Percentiles rank a stretch among this genome's conserved stretches.
Evolutionary conservation across 306 rosid genomes (phyloP).

Genomic region (Boehmeria nivea): DNA sequence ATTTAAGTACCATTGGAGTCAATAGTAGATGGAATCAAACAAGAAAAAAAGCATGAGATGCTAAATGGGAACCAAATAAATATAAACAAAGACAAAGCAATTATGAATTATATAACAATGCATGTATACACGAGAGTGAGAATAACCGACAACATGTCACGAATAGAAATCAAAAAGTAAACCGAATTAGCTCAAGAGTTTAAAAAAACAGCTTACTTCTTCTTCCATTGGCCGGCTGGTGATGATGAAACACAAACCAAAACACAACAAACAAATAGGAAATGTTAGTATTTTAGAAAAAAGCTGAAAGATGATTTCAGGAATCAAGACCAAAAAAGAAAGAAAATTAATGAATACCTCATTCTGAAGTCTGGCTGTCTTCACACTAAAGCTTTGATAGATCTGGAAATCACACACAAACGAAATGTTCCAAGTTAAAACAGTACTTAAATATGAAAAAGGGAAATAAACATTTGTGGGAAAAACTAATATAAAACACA

Average conservation of each 20-base stretch:
- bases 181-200: no score
- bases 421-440: neutral
- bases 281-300: constrained; percentile 3
- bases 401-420: neutral
- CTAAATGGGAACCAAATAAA: no score
- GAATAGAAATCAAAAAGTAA: neutral
- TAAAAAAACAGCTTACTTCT: constrained; percentile 69
- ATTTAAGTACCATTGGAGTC: no score
- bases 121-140: neutral
- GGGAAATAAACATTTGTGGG: no score
- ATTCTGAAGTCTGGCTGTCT: constrained; percentile 6
- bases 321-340: no score
- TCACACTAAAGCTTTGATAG: neutral
- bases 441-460: neutral
- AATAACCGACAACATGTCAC: neutral
- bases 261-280: neutral
- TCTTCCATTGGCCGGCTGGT: constrained; percentile 71
- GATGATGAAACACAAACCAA: neutral
- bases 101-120: neutral
- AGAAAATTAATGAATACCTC: constrained; percentile 11
- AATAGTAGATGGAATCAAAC: no score
- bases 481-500: no score
- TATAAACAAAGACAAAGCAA: neutral
- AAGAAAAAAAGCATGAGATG: no score
- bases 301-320: neutral